These are phyloP conservation scores for Solanum hybrid DNA, from an alignment of 305 asterid genomes.

Conservation along the genomic window DNA sequence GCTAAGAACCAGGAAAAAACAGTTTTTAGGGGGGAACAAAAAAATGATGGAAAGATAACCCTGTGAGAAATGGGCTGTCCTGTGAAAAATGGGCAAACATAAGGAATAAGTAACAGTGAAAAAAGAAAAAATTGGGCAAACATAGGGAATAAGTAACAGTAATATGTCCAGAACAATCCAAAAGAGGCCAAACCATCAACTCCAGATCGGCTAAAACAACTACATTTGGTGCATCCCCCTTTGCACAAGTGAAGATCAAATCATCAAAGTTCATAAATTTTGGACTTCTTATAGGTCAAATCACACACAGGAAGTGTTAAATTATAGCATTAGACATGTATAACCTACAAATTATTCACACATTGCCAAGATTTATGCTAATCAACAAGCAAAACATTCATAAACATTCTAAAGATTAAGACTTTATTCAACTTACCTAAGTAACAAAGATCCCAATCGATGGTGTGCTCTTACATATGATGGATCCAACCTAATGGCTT, in stretches of 20 bases:
- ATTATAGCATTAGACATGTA: not conserved
- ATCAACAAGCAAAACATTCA: constrained; percentile 6
- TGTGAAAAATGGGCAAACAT: not conserved
- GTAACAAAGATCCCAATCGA: constrained; percentile 74
- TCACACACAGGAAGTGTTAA: not conserved
- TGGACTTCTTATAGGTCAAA: not conserved
- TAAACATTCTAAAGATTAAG: constrained; percentile 5
- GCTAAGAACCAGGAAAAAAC: not conserved
- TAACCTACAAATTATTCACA: not conserved
- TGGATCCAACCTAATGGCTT: constrained; percentile 78
- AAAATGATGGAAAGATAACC: not conserved
- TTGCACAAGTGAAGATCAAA: not conserved
- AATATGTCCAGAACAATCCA: constrained; percentile 23
- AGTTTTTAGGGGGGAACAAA: not conserved
- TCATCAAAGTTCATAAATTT: not conserved
- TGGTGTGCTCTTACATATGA: constrained; percentile 70
- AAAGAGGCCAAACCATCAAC: constrained; percentile 14
- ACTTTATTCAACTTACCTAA: constrained; percentile 49
- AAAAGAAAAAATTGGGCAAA: constrained; percentile 10
- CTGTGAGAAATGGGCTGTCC: not conserved
- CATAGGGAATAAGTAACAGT: constrained; percentile 15
- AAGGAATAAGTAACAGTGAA: constrained; percentile 14
- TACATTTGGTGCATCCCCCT: not conserved
- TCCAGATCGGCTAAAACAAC: not conserved
- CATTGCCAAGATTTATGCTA: not conserved